Evolutionary conservation across 2,329 filamentous ascomycete genomes (phyloP), one percentile per base, ranked within the genome.

Genomic region (Acrocalymma vagum): DNA sequence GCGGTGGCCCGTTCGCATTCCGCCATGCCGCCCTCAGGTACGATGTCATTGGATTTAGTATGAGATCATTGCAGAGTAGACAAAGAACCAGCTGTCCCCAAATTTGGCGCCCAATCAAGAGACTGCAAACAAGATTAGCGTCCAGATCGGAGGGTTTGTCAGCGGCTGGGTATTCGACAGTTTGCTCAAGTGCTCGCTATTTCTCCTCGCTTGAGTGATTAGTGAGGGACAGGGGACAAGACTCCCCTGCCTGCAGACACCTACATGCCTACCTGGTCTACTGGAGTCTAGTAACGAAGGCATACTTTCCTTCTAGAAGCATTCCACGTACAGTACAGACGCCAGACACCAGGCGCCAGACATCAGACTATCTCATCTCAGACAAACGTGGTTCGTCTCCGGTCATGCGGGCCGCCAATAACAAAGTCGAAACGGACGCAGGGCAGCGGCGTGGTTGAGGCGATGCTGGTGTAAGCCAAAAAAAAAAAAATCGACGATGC

Each of bases 261-360:
- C n/a, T n/a, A n/a, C n/a, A n/a, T n/a, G n/a, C n/a, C n/a, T n/a
- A n/a, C n/a, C n/a, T n/a, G n/a, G n/a, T n/a, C n/a, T n/a, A n/a
- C n/a, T n/a, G n/a, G n/a, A n/a, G n/a, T n/a, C n/a, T n/a, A n/a
- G n/a, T n/a, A n/a, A n/a, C n/a, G n/a, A n/a, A n/a, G n/a, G n/a
- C n/a, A n/a, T n/a, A n/a, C n/a, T n/a, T n/a, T n/a, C n/a, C 48
- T 58, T 60, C 57, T 38, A 53, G 58, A 63, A 62, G 31, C 49
- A 43, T 63, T 35, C 59, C 58, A 44, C 38, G 51, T 36, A 22
- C 22, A 41, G 48, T 45, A 10, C 6, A 16, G 11, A 24, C 28
- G 33, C 18, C 28, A 25, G 36, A 28, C n/a, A n/a, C n/a, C n/a
- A n/a, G n/a, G n/a, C n/a, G n/a, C n/a, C n/a, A n/a, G n/a, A n/a